Percentiles rank a stretch among this genome's conserved stretches.
Evolutionary conservation across 2,329 filamentous ascomycete species (phyloP).

Genomic region (Chaetothyriales sp.): DNA sequence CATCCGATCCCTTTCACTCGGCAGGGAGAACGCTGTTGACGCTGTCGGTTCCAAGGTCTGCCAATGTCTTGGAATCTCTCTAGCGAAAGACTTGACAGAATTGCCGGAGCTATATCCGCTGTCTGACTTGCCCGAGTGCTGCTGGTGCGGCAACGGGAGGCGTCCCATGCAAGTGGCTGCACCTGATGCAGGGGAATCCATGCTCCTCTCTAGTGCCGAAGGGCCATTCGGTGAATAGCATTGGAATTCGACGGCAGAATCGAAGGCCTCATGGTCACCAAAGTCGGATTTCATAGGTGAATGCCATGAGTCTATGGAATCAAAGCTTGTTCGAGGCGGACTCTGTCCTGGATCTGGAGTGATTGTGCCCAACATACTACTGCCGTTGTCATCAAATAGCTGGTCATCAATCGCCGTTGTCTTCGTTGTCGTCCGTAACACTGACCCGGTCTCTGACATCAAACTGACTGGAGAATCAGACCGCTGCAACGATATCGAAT

Average conservation of each 20-base stretch:
- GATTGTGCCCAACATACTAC: neutral
- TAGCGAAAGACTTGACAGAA: constrained; percentile 8
- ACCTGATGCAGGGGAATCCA: neutral
- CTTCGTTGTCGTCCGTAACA: constrained; percentile 3
- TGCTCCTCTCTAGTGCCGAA: neutral
- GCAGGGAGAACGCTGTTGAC: neutral
- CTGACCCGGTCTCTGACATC: neutral
- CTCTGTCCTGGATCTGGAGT: neutral
- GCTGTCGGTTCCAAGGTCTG: neutral
- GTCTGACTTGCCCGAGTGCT: constrained; percentile 11
- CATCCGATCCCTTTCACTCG: neutral
- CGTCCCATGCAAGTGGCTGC: neutral
- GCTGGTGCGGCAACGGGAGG: constrained; percentile 2
- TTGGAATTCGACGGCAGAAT: neutral
- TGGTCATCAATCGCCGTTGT: constrained; percentile 4
- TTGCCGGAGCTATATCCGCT: constrained; percentile 18
- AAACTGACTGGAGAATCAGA: neutral
- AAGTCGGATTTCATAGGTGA: neutral
- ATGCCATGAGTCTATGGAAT: neutral
- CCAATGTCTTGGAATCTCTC: neutral
- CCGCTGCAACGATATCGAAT: neutral
- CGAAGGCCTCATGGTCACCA: neutral
- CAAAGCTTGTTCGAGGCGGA: neutral
- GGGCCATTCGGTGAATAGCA: neutral
- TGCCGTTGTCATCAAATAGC: constrained; percentile 4